phyloP scores from a whole-genome alignment of 805 yeast species.

The Ogataea zsoltii region DNA sequence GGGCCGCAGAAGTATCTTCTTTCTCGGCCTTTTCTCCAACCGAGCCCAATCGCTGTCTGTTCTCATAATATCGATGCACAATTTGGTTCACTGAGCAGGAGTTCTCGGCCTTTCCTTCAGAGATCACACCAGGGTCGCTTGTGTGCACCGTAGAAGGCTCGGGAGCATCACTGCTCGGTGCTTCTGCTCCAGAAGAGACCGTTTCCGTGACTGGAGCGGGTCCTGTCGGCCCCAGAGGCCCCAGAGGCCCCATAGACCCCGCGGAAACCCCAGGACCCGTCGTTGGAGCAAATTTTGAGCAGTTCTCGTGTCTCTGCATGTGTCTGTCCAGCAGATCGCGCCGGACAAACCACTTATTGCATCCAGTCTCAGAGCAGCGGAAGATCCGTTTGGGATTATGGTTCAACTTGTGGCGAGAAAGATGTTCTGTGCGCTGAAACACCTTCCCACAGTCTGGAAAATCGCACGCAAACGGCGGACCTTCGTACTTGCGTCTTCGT shows the following conservation, averaged over 20 bases:
- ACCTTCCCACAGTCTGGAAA: conserved; percentile 52
- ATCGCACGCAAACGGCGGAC: conserved; percentile 41
- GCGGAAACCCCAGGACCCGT: no score
- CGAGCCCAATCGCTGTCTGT: neutral
- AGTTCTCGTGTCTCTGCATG: conserved; percentile 40
- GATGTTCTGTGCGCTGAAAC: conserved; percentile 63
- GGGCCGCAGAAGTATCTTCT: conserved; percentile 7
- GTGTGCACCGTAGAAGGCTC: neutral
- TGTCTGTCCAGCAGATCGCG: conserved; percentile 54
- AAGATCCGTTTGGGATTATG: conserved; percentile 58
- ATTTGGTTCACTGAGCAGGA: conserved; percentile 26
- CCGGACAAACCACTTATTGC: conserved; percentile 64
- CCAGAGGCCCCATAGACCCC: no score
- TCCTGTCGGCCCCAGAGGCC: no score
- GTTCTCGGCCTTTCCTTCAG: conserved; percentile 3
- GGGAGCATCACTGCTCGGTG: no score
- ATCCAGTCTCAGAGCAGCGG: conserved; percentile 46
- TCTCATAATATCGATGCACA: conserved; percentile 22
- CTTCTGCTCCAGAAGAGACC: no score
- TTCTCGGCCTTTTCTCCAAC: neutral
- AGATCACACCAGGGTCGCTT: neutral
- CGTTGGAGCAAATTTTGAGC: neutral
- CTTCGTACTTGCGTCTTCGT: conserved; percentile 18
- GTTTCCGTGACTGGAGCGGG: no score
- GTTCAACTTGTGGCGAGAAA: conserved; percentile 63